Percentiles rank a stretch among this genome's conserved stretches.
phyloP scores from a whole-genome alignment of 805 yeast species.

The Cephaloascus albidus region DNA sequence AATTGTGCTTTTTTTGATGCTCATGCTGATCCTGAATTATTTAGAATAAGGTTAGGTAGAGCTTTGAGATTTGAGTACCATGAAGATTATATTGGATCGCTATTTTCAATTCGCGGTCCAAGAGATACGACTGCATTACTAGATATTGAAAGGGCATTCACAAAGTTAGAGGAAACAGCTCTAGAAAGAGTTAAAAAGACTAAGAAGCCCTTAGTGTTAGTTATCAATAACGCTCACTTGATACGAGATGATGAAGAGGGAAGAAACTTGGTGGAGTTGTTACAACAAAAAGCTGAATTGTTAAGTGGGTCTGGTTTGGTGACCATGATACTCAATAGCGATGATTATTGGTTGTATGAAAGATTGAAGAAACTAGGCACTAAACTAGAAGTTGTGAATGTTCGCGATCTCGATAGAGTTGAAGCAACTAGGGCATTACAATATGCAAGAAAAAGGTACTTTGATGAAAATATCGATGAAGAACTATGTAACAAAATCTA shows the following conservation, averaged over 20 bases:
- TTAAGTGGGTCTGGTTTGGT: conserved; percentile 66
- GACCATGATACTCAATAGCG: conserved; percentile 53
- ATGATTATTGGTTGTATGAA: conserved; percentile 84
- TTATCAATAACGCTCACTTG: conserved; percentile 69
- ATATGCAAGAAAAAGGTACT: conserved; percentile 35
- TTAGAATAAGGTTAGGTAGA: conserved; percentile 65
- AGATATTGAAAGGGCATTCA: conserved; percentile 77
- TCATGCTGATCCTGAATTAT: conserved; percentile 78
- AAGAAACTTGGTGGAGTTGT: conserved; percentile 53
- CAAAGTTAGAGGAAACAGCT: conserved; percentile 67
- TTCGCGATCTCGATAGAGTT: conserved; percentile 47
- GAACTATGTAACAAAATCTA: conserved; percentile 44
- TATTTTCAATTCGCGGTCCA: conserved; percentile 76
- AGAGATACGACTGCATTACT: conserved; percentile 75
- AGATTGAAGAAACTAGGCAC: conserved; percentile 65
- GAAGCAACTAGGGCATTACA: conserved; percentile 49
- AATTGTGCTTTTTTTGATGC: conserved; percentile 72
- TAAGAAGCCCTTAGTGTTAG: conserved; percentile 52
- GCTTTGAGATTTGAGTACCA: conserved; percentile 66
- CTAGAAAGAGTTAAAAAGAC: conserved; percentile 29
- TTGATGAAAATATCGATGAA: conserved; percentile 27
- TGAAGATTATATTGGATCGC: conserved; percentile 77
- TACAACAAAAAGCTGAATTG: conserved; percentile 79
- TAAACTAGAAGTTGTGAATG: conserved; percentile 61
- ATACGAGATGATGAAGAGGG: conserved; percentile 74